Percentiles rank a stretch among this genome's conserved stretches.
phyloP scores from a whole-genome alignment of 1,139 yeast species.

The Pichia sp. region DNA sequence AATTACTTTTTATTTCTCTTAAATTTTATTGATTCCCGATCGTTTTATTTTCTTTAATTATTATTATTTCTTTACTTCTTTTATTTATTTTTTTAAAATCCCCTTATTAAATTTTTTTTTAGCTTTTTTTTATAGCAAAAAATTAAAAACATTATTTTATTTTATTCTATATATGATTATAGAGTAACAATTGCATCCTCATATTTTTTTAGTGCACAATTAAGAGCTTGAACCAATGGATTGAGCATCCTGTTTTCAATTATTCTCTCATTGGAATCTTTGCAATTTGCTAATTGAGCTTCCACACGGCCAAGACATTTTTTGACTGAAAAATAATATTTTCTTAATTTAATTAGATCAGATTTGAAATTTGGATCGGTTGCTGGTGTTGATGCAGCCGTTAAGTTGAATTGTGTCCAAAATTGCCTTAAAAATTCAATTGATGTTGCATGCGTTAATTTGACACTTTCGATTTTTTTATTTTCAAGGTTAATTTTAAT shows the following conservation, averaged over 20 bases:
- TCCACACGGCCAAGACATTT: constrained; percentile 43
- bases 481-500: constrained; percentile 11
- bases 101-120: not conserved
- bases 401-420: constrained; percentile 55
- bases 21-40: too few relatives aligned
- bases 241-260: constrained; percentile 26
- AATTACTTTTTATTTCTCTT: too few relatives aligned
- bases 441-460: constrained; percentile 58
- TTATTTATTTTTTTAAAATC: too few relatives aligned
- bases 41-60: too few relatives aligned
- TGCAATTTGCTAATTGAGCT: constrained; percentile 26
- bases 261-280: constrained; percentile 27
- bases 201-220: constrained; percentile 36
- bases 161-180: not conserved
- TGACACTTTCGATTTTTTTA: constrained; percentile 34
- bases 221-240: constrained; percentile 35
- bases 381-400: constrained; percentile 31
- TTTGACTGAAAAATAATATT: constrained; percentile 40
- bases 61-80: too few relatives aligned
- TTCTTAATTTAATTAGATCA: constrained; percentile 33
- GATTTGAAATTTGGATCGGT: constrained; percentile 44
- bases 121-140: not conserved
- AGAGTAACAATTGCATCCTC: constrained; percentile 26
- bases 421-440: constrained; percentile 67
- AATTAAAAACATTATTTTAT: not conserved